These are phyloP conservation scores for Stromatinia cepivora DNA, from an alignment of 2,329 filamentous ascomycete species.

Conservation along the genomic window DNA sequence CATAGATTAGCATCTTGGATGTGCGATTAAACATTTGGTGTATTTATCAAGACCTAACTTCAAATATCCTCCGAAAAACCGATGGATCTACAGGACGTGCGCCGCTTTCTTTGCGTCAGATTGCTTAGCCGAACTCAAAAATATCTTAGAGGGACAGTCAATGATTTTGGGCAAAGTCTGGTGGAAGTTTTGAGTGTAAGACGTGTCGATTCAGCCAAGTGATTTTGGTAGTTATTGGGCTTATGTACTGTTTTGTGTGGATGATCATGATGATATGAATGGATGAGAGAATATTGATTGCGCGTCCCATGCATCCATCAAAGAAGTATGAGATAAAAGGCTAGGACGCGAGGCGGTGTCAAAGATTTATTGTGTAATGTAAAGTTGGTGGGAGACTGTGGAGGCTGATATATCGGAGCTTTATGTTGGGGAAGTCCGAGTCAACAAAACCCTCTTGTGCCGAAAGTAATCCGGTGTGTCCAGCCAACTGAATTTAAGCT, in stretches of 20 bases:
- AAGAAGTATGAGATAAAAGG: not conserved
- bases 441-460: not conserved
- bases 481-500: not conserved
- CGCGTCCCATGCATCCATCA: conserved; percentile 13
- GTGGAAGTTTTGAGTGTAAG: not conserved
- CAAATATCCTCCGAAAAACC: not conserved
- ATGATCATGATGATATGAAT: not conserved
- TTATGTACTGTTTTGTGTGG: not conserved
- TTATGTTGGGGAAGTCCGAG: conserved; percentile 21
- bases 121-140: not conserved
- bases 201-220: not conserved
- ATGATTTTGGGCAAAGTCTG: not conserved
- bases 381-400: too few species aligned
- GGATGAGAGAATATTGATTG: conserved; percentile 18
- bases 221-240: not conserved
- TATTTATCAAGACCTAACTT: not conserved
- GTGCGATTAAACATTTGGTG: not conserved
- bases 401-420: not conserved
- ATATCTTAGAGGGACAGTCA: not conserved
- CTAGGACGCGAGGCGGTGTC: not conserved
- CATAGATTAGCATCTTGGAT: not conserved
- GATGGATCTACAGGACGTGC: conserved; percentile 2
- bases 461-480: not conserved
- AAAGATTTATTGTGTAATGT: not conserved
- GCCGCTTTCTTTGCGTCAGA: not conserved